A percentile compares a stretch with the other conserved stretches of the same genome.
phyloP scores from a whole-genome alignment of 2,329 filamentous ascomycete genomes.

The Cladosporium sp. region DNA sequence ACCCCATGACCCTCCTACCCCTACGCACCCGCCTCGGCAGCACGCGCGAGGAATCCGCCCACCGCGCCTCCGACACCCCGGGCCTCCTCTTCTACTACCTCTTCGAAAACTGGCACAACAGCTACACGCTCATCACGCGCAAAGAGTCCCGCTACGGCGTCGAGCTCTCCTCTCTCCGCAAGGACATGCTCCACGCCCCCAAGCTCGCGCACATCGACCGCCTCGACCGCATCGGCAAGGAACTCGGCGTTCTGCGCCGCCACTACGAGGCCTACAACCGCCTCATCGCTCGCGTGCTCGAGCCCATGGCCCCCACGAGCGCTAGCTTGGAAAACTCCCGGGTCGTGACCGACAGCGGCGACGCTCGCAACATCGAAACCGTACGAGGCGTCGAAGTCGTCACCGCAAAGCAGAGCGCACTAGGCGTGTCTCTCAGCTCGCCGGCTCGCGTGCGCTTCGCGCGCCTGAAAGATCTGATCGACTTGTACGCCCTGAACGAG shows the following conservation, averaged over 20 bases:
- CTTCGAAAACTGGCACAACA: constrained; percentile 63
- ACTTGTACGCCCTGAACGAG: constrained; percentile 58
- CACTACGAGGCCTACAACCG: constrained; percentile 59
- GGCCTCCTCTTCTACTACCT: constrained; percentile 63
- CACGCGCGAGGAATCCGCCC: constrained; percentile 43
- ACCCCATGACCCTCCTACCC: constrained; percentile 41
- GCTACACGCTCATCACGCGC: constrained; percentile 52
- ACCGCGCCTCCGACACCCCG: constrained; percentile 50
- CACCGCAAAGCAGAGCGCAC: constrained; percentile 31
- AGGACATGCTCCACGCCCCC: constrained; percentile 52
- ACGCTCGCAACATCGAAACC: constrained; percentile 20
- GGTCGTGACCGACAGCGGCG: constrained; percentile 26
- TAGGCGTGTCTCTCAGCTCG: constrained; percentile 43
- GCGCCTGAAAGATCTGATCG: constrained; percentile 55
- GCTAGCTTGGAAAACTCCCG: constrained; percentile 43
- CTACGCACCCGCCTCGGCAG: constrained; percentile 43
- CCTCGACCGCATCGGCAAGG: constrained; percentile 57
- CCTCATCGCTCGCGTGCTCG: constrained; percentile 56
- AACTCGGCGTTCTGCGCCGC: constrained; percentile 57
- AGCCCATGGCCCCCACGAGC: constrained; percentile 40
- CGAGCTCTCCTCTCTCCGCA: constrained; percentile 43
- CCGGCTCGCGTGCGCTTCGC: constrained; percentile 56
- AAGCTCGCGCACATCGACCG: constrained; percentile 44
- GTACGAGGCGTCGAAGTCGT: constrained; percentile 20
- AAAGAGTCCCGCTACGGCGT: constrained; percentile 43